phyloP scores from a whole-genome alignment of 768 basidiomycete genomes.

The Lactarius deliciosus region DNA sequence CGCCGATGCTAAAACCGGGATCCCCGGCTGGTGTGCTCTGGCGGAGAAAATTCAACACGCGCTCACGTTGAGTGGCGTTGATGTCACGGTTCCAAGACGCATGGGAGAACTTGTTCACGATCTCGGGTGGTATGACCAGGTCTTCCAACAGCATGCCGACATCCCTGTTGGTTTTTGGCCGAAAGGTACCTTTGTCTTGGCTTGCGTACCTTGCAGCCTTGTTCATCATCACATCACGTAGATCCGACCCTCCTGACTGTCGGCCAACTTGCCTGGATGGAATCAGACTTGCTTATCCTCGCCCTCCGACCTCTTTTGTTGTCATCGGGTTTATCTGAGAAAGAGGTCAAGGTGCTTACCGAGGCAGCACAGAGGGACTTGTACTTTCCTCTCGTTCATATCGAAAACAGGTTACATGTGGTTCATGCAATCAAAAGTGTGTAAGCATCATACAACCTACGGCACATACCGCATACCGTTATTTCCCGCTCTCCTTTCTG shows the following conservation, averaged over 20 bases:
- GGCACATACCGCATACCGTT: slow-evolving; percentile 11
- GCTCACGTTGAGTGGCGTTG: slow-evolving; percentile 51
- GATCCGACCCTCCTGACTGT: slow-evolving; percentile 60
- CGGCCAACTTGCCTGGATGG: slow-evolving; percentile 74
- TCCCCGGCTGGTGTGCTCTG: slow-evolving; percentile 60
- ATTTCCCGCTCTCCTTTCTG: slow-evolving; percentile 18
- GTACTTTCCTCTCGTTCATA: slow-evolving; percentile 54
- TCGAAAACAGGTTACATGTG: slow-evolving; percentile 56
- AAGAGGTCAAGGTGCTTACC: slow-evolving; percentile 55
- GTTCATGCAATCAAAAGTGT: slow-evolving; percentile 50
- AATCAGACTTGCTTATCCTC: slow-evolving; percentile 63
- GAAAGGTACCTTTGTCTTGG: slow-evolving; percentile 43
- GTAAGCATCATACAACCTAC: slow-evolving; percentile 13
- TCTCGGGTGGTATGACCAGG: slow-evolving; percentile 54
- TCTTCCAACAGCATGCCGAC: slow-evolving; percentile 54
- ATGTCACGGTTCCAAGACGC: slow-evolving; percentile 56
- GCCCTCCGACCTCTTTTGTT: slow-evolving; percentile 62
- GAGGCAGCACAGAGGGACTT: slow-evolving; percentile 64
- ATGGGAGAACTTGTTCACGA: slow-evolving; percentile 49
- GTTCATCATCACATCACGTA: slow-evolving; percentile 32
- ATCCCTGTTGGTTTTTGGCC: slow-evolving; percentile 73
- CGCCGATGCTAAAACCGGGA: slow-evolving; percentile 36
- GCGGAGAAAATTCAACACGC: slow-evolving; percentile 63
- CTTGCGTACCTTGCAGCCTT: slow-evolving; percentile 19
- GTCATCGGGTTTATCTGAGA: slow-evolving; percentile 50